These are phyloP conservation scores for Sclerotinia nivalis DNA, from an alignment of 2,329 filamentous ascomycete genomes.

Conservation along the genomic window DNA sequence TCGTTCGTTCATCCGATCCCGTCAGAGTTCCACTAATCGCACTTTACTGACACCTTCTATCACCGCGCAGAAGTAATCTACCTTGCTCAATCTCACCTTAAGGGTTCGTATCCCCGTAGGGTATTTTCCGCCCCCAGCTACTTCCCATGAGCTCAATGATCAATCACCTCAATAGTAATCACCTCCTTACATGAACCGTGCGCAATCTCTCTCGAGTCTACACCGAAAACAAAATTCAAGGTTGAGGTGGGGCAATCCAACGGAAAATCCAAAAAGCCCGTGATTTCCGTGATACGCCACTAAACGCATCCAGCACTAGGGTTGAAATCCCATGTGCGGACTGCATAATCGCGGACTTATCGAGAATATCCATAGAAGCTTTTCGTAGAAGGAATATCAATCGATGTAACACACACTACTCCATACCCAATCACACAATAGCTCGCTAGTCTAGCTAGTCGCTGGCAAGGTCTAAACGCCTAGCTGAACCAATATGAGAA, in stretches of 20 bases:
- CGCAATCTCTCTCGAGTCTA: too few relatives aligned
- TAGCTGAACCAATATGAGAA: not conserved
- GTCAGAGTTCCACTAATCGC: not conserved
- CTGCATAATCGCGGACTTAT: not conserved
- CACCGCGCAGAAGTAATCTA: not conserved
- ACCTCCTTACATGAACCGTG: not conserved
- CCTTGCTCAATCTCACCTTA: not conserved
- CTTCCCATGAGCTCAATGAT: too few relatives aligned
- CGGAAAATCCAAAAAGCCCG: constrained; percentile 1
- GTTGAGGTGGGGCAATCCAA: not conserved
- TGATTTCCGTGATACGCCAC: not conserved
- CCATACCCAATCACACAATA: not conserved
- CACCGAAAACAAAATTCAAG: too few relatives aligned
- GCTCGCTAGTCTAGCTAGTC: not conserved
- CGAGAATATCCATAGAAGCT: not conserved
- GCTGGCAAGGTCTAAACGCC: not conserved
- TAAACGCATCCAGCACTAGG: not conserved
- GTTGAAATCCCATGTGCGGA: too few relatives aligned
- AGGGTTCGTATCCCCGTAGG: too few relatives aligned
- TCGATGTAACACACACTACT: not conserved
- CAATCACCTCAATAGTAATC: too few relatives aligned
- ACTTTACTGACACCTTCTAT: not conserved
- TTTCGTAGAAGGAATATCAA: not conserved
- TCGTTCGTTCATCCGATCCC: not conserved
- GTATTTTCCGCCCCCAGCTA: too few relatives aligned